phyloP scores from a whole-genome alignment of 768 basidiomycete species.

The Collybia sordida region DNA sequence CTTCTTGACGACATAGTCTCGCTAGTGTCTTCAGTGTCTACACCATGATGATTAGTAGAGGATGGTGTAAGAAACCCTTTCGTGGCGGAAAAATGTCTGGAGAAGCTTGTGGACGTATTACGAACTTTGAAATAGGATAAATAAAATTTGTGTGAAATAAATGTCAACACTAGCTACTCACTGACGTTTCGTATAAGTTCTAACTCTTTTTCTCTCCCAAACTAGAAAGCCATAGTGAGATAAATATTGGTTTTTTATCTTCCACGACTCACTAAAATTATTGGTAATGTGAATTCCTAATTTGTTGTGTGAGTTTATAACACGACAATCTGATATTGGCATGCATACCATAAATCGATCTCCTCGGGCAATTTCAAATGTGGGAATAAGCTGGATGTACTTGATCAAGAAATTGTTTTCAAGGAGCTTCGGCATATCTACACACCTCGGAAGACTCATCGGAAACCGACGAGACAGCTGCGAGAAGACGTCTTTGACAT shows the following conservation, averaged over 20 bases:
- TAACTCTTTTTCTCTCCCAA: constrained; percentile 71
- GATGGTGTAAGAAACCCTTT: constrained; percentile 41
- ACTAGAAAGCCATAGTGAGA: constrained; percentile 31
- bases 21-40: constrained; percentile 36
- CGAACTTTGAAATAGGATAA: constrained; percentile 30
- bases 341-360: constrained; percentile 60
- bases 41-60: constrained; percentile 28
- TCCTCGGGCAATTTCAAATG: constrained; percentile 63
- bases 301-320: background rate
- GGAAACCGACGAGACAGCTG: constrained; percentile 54
- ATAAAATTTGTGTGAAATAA: background rate
- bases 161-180: constrained; percentile 29
- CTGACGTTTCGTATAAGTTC: constrained; percentile 68
- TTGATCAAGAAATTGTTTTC: background rate
- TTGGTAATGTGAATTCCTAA: constrained; percentile 71
- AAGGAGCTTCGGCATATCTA: background rate
- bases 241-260: background rate
- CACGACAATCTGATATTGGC: constrained; percentile 3
- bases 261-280: constrained; percentile 48
- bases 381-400: constrained; percentile 55
- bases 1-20: constrained; percentile 47
- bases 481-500: constrained; percentile 64
- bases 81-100: constrained; percentile 45
- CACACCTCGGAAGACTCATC: constrained; percentile 58
- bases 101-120: constrained; percentile 58